Base-by-base conservation (phyloP, 805 yeast species). In the Pichia cephalocereana region DNA sequence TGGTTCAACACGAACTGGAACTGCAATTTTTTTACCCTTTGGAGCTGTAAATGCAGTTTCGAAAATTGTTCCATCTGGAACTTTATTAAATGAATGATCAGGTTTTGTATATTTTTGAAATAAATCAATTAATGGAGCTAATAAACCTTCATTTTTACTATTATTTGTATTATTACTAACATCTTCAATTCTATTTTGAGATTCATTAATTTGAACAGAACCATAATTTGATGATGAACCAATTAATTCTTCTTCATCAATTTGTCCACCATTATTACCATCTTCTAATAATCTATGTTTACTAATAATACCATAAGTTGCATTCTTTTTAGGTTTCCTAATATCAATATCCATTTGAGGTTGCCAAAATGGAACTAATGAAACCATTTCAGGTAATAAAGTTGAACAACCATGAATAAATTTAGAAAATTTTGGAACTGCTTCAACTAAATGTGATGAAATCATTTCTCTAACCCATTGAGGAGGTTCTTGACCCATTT, bases 401-500 rank as follows among this genome's bases (percentile, higher is more conserved):
- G 93, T 75, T 7, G 99, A 96, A 51, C 88, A 82, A 57, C 99
- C 99, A 61, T 93, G 99, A 57, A 93, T 91, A 61, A 93, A 93
- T 66, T 93, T 93, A 47, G 98, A 91, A 66, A 88, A 93, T 68
- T 93, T 93, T 30, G 99, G 99, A 40, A 93, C 96, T 1, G 97
- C 97, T 68, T 93, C 99, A 40, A 93, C 99, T 45, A 93, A 73
- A 66, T 93, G 99, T 30, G 95, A 83, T 0, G 90, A 71, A 36
- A 91, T 90, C 65, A 93, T 76, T 55, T 91, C 96, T 56, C 93
- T 78, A 44, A 93, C 95, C 99, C 99, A 93, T 52, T 77, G 82
- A 10, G 99, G 99, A 30, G 99, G 99, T 67, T 93, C 99, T 69
- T 93, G 99, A 48, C 99, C 99, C 69, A 93, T 62, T 71, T 93